phyloP scores from a whole-genome alignment of 371 early-diverging fungal species.

The Rhizopus arrhizus region DNA sequence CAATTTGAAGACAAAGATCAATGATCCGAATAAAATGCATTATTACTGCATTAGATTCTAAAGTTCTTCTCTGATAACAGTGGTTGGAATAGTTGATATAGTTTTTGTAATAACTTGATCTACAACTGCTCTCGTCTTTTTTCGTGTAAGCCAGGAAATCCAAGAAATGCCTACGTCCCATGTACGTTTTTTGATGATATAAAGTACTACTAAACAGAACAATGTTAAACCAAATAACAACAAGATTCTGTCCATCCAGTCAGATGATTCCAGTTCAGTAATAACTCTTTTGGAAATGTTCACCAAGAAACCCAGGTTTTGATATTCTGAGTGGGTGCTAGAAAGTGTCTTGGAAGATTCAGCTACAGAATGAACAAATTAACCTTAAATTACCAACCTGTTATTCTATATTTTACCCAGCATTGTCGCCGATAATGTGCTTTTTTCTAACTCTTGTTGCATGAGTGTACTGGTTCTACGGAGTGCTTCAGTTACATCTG shows the following conservation, averaged over 20 bases:
- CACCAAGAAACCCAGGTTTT: constrained; percentile 61
- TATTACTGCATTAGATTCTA: background rate
- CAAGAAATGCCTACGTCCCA: constrained; percentile 67
- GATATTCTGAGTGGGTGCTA: constrained; percentile 63
- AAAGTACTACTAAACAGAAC: constrained; percentile 64
- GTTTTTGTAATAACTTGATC: background rate
- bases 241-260: constrained; percentile 71
- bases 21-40: too few species aligned
- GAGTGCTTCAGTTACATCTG: constrained; percentile 67
- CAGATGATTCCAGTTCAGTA: constrained; percentile 69
- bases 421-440: constrained; percentile 62
- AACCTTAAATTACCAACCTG: too few species aligned
- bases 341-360: constrained; percentile 66
- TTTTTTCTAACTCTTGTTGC: constrained; percentile 76
- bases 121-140: constrained; percentile 13
- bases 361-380: constrained; percentile 36
- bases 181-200: constrained; percentile 69
- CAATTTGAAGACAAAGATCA: too few species aligned
- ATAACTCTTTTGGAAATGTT: constrained; percentile 66
- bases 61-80: background rate
- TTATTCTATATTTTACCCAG: constrained; percentile 53
- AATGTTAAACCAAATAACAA: constrained; percentile 66
- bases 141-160: constrained; percentile 48
- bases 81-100: background rate
- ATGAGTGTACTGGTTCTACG: constrained; percentile 70